A percentile compares a stretch with the other conserved stretches of the same genome.
Conservation (phyloP, 2,329 filamentous ascomycete genomes). For the Cladosporium halotolerans region DNA sequence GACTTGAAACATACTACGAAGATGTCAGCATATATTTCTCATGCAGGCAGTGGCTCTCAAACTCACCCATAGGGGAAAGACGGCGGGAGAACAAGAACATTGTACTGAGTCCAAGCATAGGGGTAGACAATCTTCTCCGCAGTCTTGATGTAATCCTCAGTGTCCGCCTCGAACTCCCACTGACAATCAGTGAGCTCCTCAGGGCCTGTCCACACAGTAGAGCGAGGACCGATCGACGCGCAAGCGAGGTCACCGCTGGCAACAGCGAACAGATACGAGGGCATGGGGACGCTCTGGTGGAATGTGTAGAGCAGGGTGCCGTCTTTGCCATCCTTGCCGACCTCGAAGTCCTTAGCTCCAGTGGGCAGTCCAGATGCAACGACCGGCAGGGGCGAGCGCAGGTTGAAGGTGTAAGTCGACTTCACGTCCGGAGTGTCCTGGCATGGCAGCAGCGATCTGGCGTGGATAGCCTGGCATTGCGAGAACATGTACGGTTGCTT, state of each 20-base stretch:
- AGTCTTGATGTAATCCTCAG: slow-evolving; percentile 83
- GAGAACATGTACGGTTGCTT: slow-evolving; percentile 97
- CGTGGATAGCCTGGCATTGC: slow-evolving; percentile 95
- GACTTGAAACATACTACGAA: too few species aligned
- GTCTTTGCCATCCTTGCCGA: slow-evolving; percentile 47
- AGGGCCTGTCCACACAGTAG: slow-evolving; percentile 77
- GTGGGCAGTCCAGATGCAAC: slow-evolving; percentile 75
- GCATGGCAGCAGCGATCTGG: slow-evolving; percentile 88
- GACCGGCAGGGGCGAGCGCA: slow-evolving; percentile 81
- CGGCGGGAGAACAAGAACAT: slow-evolving; percentile 81
- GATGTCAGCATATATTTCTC: too few species aligned
- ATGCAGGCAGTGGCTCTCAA: slow-evolving; percentile 52
- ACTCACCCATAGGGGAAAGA: slow-evolving; percentile 72
- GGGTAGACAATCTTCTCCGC: slow-evolving; percentile 77
- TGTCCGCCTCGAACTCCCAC: slow-evolving; percentile 86
- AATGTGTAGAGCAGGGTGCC: slow-evolving; percentile 68
- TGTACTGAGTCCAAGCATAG: slow-evolving; percentile 93
- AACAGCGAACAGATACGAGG: slow-evolving; percentile 89
- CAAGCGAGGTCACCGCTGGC: slow-evolving; percentile 76
- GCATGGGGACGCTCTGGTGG: slow-evolving; percentile 85
- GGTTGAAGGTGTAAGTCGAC: slow-evolving; percentile 84
- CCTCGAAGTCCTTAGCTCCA: slow-evolving; percentile 45
- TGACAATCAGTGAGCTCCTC: slow-evolving; percentile 78
- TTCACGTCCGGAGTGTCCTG: slow-evolving; percentile 98
- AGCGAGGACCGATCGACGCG: slow-evolving; percentile 80